Evolutionary conservation across 2,329 filamentous ascomycete genomes (phyloP), one percentile per base, ranked within the genome.

Genomic region (Cladophialophora yegresii): DNA sequence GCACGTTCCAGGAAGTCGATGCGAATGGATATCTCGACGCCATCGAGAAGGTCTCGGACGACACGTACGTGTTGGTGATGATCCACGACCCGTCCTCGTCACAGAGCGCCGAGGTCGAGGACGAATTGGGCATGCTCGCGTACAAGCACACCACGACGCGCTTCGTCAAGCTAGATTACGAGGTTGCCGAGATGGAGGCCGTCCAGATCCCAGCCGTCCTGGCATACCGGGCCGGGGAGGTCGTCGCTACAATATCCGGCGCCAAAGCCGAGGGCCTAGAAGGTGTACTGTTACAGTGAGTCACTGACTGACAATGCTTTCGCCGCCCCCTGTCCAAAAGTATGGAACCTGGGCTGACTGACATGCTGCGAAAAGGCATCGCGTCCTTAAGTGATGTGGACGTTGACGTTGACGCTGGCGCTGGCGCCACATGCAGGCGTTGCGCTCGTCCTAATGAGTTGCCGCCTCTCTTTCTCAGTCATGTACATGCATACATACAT

Each of bases 1-100:
- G 95, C 23, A 85, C 84, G 12, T 80, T 98, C 67, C 89, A 93
- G 67, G 84, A 87, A 64, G 95, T 98, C 1, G 93, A 98, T 80
- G 93, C 92, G 7, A 82, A 89, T 69, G 95, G 93, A 20, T 99
- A 96, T 73, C 84, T 99, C n/a, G 93, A 98, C 77, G 93, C 93
- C 61, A 92, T 98, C 71, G 95, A 99, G 79, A 95, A 92, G 78
- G 91, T 93, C 4, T 83, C 87, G 45, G 79, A 87, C 54, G 90
- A 93, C 54, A 93, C 91, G 0, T 85, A 90, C 3, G 93, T 98
- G 1, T 89, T 97, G 2, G 95, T 99, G 30, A 96, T 93, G 78
- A 92, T 99, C 69, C 95, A 92, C 76, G 92, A 97, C 74, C 85
- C 90, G 66, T 85, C 90, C 90, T 96, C 89, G 66, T 84, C 89